phyloP scores from a whole-genome alignment of 257 asterid species.

The Primulina eburnea region DNA sequence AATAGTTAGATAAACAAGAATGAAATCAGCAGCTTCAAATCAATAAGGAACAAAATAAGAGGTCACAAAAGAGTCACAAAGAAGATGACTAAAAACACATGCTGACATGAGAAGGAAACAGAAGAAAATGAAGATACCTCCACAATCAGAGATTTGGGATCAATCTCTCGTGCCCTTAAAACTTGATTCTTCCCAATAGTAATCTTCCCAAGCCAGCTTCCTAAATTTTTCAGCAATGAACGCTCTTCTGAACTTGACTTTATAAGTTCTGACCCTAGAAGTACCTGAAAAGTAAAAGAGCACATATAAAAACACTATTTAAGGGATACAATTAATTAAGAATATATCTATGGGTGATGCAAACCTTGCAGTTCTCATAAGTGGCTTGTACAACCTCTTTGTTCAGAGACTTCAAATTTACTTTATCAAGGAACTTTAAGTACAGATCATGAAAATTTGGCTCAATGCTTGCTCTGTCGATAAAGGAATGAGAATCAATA shows the following conservation, averaged over 20 bases:
- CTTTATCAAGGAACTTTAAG: slow-evolving; percentile 91
- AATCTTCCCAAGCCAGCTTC: slow-evolving; percentile 99
- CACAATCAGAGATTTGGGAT: slow-evolving; percentile 80
- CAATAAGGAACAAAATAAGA: not conserved
- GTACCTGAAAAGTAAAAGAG: slow-evolving; percentile 57
- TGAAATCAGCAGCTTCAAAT: slow-evolving; percentile 15
- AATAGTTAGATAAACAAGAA: not conserved
- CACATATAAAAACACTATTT: slow-evolving; percentile 23
- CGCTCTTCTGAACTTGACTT: slow-evolving; percentile 96
- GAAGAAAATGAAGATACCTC: slow-evolving; percentile 49
- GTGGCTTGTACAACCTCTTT: slow-evolving; percentile 78
- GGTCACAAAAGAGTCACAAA: slow-evolving; percentile 7
- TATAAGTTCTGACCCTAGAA: slow-evolving; percentile 92
- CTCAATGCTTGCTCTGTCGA: slow-evolving; percentile 93
- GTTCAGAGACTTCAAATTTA: slow-evolving; percentile 68
- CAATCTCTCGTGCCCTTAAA: slow-evolving; percentile 85
- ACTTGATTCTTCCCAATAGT: slow-evolving; percentile 95
- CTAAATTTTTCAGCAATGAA: slow-evolving; percentile 85
- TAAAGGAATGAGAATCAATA: slow-evolving; percentile 21
- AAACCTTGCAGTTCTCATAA: slow-evolving; percentile 98
- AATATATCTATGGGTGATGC: slow-evolving; percentile 1
- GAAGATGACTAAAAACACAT: slow-evolving; percentile 7
- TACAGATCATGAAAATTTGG: slow-evolving; percentile 94
- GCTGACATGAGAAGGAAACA: slow-evolving; percentile 12
- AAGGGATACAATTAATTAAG: not conserved